Evolutionary conservation across 306 rosid species (phyloP), one percentile per base, ranked within the genome.

Genomic region (Vigna unguiculata): DNA sequence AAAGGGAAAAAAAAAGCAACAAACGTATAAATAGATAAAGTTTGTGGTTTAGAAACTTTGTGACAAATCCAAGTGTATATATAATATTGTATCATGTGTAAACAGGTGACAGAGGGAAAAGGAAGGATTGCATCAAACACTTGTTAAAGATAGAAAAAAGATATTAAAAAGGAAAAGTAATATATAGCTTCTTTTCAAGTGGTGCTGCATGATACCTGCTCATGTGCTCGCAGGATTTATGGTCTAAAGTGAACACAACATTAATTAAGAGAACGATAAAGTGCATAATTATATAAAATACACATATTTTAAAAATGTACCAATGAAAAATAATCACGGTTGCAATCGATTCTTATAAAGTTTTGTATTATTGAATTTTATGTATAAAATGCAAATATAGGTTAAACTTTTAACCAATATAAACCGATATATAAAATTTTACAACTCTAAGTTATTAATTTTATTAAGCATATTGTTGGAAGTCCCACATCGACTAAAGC

Each of bases 171-270:
- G 51, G 2, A 64, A 84, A 72, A 58, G 74, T 22, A 22, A 20
- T 15, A n/a, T n/a, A n/a, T n/a, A 76, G 75, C 66, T 71, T 60
- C 78, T 75, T 69, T 16, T 71, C 74, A 81, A 62, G 83, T 71
- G 77, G 87, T 1, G 24, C 15, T 61, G 53, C 58, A 45, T 22
- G 67, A 78, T 36, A 63, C 74, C 67, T 41, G 66, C 54, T 38
- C 82, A 84, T 53, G 72, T 82, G 83, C 84, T 40, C 61, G 70
- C 58, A 15, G 12, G 14, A 11, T 38, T 53, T 67, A 6, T 59
- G 45, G 4, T 74, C 3, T 25, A 22, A 61, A 59, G 47, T 3
- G 21, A n/a, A 48, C 20, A 38, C 3, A 17, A 14, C 20, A 46
- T 47, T 20, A 36, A 17, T 13, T 74, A 57, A 45, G 15, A 20